These are phyloP conservation scores for Rhizopus microsporus DNA, from an alignment of 371 early-diverging fungal species.

Conservation along the genomic window DNA sequence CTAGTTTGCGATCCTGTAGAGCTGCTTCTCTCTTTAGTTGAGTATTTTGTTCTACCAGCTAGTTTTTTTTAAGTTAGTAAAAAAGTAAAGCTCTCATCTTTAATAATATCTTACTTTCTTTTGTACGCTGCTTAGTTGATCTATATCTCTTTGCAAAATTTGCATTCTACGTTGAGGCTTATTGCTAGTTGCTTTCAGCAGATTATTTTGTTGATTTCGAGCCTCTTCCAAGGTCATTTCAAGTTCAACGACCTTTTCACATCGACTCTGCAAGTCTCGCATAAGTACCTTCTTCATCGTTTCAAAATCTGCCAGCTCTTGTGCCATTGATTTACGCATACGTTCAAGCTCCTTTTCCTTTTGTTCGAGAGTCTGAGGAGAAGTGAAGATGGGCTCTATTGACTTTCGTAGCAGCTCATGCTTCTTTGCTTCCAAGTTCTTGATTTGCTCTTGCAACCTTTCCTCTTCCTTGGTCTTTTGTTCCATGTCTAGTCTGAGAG, in stretches of 20 bases:
- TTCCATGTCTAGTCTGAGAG: constrained; percentile 64
- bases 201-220: constrained; percentile 83
- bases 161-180: constrained; percentile 93
- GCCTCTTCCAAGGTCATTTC: constrained; percentile 93
- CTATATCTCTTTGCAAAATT: constrained; percentile 92
- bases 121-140: constrained; percentile 92
- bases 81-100: neutral
- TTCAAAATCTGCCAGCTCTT: constrained; percentile 94
- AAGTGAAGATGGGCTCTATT: constrained; percentile 29
- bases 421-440: constrained; percentile 62
- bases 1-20: constrained; percentile 88
- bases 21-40: constrained; percentile 90
- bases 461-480: constrained; percentile 76
- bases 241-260: constrained; percentile 93
- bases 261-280: constrained; percentile 94
- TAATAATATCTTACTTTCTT: constrained; percentile 61
- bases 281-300: constrained; percentile 95
- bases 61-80: neutral
- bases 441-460: constrained; percentile 54
- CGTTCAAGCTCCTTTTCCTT: constrained; percentile 84
- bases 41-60: constrained; percentile 93
- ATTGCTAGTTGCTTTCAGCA: constrained; percentile 78
- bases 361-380: constrained; percentile 42
- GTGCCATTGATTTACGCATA: constrained; percentile 88
- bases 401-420: constrained; percentile 61